Percentiles rank a stretch among this genome's conserved stretches.
Evolutionary conservation across 805 yeast species (phyloP).

Genomic region (Metschnikowia kofuensis): DNA sequence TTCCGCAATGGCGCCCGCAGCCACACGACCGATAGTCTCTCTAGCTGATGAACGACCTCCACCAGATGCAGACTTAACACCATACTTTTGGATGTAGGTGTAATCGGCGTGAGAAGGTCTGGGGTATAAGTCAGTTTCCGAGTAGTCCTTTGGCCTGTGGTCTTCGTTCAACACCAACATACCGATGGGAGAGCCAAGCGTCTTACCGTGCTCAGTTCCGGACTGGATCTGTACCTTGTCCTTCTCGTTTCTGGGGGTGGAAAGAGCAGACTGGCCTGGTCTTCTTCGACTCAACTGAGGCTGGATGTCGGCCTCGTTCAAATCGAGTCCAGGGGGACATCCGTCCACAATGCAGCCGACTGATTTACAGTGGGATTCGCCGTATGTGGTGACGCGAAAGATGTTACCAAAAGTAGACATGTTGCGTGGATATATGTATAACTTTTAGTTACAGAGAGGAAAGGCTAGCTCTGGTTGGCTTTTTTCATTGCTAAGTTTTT

Average conservation of each 20-base stretch:
- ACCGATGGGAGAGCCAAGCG: constrained; percentile 94
- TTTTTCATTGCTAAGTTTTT: constrained; percentile 2
- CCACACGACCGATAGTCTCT: constrained; percentile 98
- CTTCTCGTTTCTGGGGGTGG: constrained; percentile 96
- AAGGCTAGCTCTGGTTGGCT: too few species aligned
- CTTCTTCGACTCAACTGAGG: constrained; percentile 96
- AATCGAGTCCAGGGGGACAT: constrained; percentile 89
- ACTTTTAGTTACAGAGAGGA: too few species aligned
- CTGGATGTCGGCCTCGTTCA: constrained; percentile 85
- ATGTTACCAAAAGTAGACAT: constrained; percentile 44
- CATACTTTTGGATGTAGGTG: constrained; percentile 89
- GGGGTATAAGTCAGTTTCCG: constrained; percentile 92
- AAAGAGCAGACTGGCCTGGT: constrained; percentile 91
- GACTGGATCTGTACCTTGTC: constrained; percentile 91
- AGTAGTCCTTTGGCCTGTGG: constrained; percentile 94
- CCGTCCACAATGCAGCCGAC: constrained; percentile 99
- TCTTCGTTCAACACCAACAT: constrained; percentile 93
- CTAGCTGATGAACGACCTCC: constrained; percentile 98
- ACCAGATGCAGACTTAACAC: constrained; percentile 90
- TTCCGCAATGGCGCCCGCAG: constrained; percentile 98
- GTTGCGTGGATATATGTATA: background rate
- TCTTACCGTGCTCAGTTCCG: constrained; percentile 87
- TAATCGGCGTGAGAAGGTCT: constrained; percentile 98
- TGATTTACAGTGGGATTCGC: constrained; percentile 95
- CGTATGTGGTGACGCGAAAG: constrained; percentile 84